These are phyloP conservation scores for Fallopia convolvulus DNA, from an alignment of 148 eudicot species.

Conservation along the genomic window DNA sequence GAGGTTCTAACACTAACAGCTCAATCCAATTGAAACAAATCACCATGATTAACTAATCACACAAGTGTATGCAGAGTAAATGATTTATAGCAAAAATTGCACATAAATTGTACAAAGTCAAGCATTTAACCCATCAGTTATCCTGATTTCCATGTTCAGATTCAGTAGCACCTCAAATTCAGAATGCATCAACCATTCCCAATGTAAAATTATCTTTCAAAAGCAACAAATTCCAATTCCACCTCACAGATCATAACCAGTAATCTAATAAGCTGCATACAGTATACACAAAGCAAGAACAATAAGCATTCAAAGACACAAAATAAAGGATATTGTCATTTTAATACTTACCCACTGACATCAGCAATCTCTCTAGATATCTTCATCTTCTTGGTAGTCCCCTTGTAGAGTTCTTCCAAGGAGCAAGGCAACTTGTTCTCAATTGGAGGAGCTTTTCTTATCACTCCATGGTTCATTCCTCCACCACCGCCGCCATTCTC, in stretches of 20 bases:
- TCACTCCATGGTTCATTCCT: background rate
- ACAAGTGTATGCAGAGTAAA: background rate
- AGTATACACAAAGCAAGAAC: background rate
- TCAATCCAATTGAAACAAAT: background rate
- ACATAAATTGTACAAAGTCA: background rate
- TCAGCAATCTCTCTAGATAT: conserved; percentile 64
- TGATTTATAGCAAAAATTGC: too few relatives aligned
- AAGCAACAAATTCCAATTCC: background rate
- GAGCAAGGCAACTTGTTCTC: conserved; percentile 67
- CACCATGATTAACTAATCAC: background rate
- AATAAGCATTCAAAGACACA: background rate
- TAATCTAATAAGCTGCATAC: background rate
- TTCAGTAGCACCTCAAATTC: background rate
- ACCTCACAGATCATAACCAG: background rate
- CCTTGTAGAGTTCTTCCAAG: conserved; percentile 74
- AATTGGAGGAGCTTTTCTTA: conserved; percentile 50
- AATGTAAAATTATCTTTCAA: background rate
- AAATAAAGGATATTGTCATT: background rate
- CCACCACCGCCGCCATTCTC: background rate
- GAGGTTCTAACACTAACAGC: background rate
- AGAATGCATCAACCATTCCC: background rate
- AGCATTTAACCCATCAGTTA: background rate
- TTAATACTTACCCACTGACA: conserved; percentile 45
- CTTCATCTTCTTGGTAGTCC: conserved; percentile 87
- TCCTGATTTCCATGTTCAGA: background rate